A percentile compares a stretch with the other conserved stretches of the same genome.
Conservation (phyloP, 2,329 filamentous ascomycete genomes). For the Diaporthe humulicola region DNA sequence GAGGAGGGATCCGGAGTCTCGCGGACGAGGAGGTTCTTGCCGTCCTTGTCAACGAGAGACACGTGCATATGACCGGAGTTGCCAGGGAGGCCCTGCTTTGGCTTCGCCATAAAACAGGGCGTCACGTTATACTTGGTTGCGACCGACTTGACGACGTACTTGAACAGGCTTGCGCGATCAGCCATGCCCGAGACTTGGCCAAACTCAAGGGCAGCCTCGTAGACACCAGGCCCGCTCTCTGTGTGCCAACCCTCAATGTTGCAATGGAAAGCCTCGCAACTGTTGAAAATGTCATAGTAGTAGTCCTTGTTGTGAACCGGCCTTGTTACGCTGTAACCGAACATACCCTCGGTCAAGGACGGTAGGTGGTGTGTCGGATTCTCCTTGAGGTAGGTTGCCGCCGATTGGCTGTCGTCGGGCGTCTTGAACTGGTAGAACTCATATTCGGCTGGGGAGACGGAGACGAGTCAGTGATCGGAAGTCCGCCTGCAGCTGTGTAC, state of each 20-base stretch:
- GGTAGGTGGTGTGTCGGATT: conserved; percentile 83
- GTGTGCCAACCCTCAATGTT: conserved; percentile 96
- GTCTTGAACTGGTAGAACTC: conserved; percentile 93
- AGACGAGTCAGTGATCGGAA: not conserved
- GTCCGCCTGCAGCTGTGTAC: too few species aligned
- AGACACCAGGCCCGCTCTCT: conserved; percentile 93
- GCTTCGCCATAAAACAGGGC: conserved; percentile 99
- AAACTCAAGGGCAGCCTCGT: conserved; percentile 94
- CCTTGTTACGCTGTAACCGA: conserved; percentile 90
- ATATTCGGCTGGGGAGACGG: conserved; percentile 78
- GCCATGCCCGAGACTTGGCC: conserved; percentile 91
- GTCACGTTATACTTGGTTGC: conserved; percentile 91
- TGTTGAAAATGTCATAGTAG: conserved; percentile 89
- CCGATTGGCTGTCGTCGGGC: conserved; percentile 75
- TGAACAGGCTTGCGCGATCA: conserved; percentile 92
- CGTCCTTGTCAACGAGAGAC: conserved; percentile 84
- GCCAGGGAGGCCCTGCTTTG: conserved; percentile 88
- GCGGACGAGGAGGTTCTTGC: conserved; percentile 87
- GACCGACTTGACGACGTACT: conserved; percentile 92
- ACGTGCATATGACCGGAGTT: conserved; percentile 98
- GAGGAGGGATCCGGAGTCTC: conserved; percentile 78
- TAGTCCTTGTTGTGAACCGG: conserved; percentile 93
- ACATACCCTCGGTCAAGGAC: conserved; percentile 92
- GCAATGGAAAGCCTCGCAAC: conserved; percentile 82
- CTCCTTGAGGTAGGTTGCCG: conserved; percentile 79